Percentiles rank a stretch among this genome's conserved stretches.
These are phyloP conservation scores for Salix brachista DNA, from an alignment of 345 rosid genomes.

Conservation along the genomic window DNA sequence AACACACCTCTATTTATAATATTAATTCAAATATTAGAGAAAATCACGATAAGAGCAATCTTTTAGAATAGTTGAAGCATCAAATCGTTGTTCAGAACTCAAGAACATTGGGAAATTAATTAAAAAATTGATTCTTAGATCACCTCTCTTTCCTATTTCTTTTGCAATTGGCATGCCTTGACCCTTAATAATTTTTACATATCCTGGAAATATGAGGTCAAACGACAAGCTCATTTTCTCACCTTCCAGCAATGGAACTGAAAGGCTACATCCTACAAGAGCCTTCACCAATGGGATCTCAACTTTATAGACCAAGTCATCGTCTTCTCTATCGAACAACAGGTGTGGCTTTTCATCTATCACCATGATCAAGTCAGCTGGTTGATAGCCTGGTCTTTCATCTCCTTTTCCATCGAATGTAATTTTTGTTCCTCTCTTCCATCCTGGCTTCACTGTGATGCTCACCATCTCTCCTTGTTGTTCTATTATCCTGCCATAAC, in stretches of 20 bases:
- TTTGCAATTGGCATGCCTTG: constrained; percentile 71
- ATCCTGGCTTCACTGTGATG: constrained; percentile 75
- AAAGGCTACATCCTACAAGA: constrained; percentile 65
- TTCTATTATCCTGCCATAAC: constrained; percentile 40
- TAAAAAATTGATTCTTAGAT: constrained; percentile 47
- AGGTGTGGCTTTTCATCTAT: constrained; percentile 64
- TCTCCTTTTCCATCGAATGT: constrained; percentile 82
- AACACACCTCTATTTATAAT: no score
- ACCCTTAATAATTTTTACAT: constrained; percentile 50
- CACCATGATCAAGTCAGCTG: constrained; percentile 55
- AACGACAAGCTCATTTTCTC: constrained; percentile 48
- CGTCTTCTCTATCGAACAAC: constrained; percentile 54
- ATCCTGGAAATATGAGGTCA: constrained; percentile 59
- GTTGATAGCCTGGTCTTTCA: constrained; percentile 70
- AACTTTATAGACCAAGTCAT: constrained; percentile 58
- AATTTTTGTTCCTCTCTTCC: constrained; percentile 84
- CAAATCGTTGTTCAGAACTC: constrained; percentile 44
- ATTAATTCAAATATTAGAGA: neutral
- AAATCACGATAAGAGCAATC: constrained; percentile 33
- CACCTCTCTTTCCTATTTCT: constrained; percentile 55
- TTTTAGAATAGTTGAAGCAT: constrained; percentile 45
- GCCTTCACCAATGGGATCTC: constrained; percentile 78
- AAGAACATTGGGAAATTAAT: constrained; percentile 58
- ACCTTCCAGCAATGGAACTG: constrained; percentile 64
- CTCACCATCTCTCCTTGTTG: constrained; percentile 62